Evolutionary conservation across 2,329 filamentous ascomycete genomes (phyloP), one percentile per base, ranked within the genome.

Genomic region (Amauroascus verrucosus): DNA sequence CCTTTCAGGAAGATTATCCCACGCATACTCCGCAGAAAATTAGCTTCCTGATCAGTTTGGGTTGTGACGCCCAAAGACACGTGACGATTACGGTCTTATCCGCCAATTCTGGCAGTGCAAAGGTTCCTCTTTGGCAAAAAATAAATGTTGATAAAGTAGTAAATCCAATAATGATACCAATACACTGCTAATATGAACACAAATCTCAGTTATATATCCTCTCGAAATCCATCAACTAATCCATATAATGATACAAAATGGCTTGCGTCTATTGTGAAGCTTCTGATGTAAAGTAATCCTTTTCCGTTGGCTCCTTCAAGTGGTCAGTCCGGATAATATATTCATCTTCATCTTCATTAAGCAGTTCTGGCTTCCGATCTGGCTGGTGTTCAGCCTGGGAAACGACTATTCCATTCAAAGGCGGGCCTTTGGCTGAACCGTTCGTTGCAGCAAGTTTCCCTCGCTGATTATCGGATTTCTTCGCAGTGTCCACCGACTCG

Each of bases 401-500:
- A 18, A 40, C 28, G n/a, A 24, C 14, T 11, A 37, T 32, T 11
- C 65, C 68, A 56, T 74, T 70, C 1, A 64, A 6, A 45, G n/a
- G 41, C 13, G 70, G 5, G 68, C 62, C 74, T 30, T 35, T 49
- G 38, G 62, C 61, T 26, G 62, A 52, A 24, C 61, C 37, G 35
- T 51, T 51, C 22, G 28, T 38, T 9, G 47, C n/a, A 40, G 46
- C 54, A 20, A 35, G 38, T 46, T 53, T 53, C 14, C 49, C 54
- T 40, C 18, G 30, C 26, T 54, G 41, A 9, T 55, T 48, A 33
- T 62, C 60, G 14, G 69, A 66, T 37, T 71, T 66, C 53, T 72
- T 69, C 57, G 74, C 72, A 57, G 73, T 70, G 47, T 75, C 63
- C 68, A 72, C 67, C 68, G 76, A 63, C 72, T 98, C 93, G 64